Percentiles rank a stretch among this genome's conserved stretches.
Conservation (phyloP, 1,284 basidiomycete species). For the Macrocybe sp. region DNA sequence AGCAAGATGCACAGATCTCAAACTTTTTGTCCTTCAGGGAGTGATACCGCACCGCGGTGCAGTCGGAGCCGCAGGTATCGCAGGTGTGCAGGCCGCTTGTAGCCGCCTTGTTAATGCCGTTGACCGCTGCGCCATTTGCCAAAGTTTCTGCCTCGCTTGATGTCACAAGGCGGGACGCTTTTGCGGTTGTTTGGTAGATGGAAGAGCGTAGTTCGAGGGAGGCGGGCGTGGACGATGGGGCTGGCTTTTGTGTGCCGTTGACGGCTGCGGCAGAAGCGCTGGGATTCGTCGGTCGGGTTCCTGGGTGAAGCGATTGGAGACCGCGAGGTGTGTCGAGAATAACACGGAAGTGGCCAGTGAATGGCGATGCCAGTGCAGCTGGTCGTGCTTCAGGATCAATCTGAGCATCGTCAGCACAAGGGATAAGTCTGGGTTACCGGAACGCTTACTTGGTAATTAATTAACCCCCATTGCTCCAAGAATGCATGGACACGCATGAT, state of each 20-base stretch:
- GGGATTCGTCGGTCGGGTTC: conserved; percentile 58
- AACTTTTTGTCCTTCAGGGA: conserved; percentile 91
- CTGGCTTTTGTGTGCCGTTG: conserved; percentile 47
- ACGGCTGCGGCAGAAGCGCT: conserved; percentile 30
- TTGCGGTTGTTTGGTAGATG: conserved; percentile 85
- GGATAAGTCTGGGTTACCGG: neutral
- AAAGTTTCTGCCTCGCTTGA: conserved; percentile 61
- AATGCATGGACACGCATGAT: conserved; percentile 99
- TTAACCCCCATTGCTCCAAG: conserved; percentile 97
- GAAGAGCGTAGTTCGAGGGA: conserved; percentile 82
- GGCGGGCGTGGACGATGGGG: conserved; percentile 49
- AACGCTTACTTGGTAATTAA: conserved; percentile 90
- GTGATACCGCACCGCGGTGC: conserved; percentile 86
- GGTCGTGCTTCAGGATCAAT: conserved; percentile 97
- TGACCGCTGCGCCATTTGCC: conserved; percentile 45
- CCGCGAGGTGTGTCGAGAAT: conserved; percentile 96
- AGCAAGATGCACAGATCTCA: conserved; percentile 87
- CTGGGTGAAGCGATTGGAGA: conserved; percentile 92
- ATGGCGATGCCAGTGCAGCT: conserved; percentile 91
- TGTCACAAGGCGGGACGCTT: conserved; percentile 67
- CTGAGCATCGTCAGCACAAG: conserved; percentile 23
- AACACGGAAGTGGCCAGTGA: conserved; percentile 98
- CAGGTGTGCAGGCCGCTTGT: conserved; percentile 70
- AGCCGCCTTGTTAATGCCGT: conserved; percentile 46
- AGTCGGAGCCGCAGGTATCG: conserved; percentile 94